Base-by-base conservation (phyloP, 2,329 filamentous ascomycete genomes). In the Alternaria atra region DNA sequence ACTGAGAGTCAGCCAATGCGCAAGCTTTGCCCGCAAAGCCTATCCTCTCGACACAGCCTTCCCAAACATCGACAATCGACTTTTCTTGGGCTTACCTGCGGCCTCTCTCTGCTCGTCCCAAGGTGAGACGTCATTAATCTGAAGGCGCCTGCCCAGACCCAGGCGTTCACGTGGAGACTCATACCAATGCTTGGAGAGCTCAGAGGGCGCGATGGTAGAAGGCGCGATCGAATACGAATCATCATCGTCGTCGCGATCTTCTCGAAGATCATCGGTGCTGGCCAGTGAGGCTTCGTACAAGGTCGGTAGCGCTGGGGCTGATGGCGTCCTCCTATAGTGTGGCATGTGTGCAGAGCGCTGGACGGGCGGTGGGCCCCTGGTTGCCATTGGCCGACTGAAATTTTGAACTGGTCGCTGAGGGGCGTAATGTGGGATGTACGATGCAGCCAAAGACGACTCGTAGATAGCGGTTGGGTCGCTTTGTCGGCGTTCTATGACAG, bases 81-180 rank as follows among this genome's bases (percentile, higher is more conserved):
- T 63, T 60, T 71, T 76, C 63, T 72, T 76, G 27, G 64, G 63
- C 70, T 74, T 75, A 68, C 68, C 71, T 70, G 56, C 46, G 39
- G 56, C 43, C 25, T 60, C 58, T 43, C 52, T 47, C 51, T 61
- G 56, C 27, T 57, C 60, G 44, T 71, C 76, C 75, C 77, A 79
- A 6, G 77, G 77, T 58, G 73, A 52, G 15, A 64, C 63, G 44
- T 74, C 75, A 29, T 67, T 72, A 66, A 74, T 77, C 23, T 71
- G 73, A 55, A 79, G 66, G 15, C 70, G 69, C 25, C 76, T 71
- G 30, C 77, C 77, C 1, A 80, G 67, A 27, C 77, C 77, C 7
- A 79, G 72, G 12, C 77, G 74, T 61, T 80, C 77, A 25, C 72
- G 73, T 25, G 77, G 68, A 55, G 73, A 74, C 39, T 71, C 71